phyloP scores from a whole-genome alignment of 2,329 filamentous ascomycete species.

The Diaporthe capsici region DNA sequence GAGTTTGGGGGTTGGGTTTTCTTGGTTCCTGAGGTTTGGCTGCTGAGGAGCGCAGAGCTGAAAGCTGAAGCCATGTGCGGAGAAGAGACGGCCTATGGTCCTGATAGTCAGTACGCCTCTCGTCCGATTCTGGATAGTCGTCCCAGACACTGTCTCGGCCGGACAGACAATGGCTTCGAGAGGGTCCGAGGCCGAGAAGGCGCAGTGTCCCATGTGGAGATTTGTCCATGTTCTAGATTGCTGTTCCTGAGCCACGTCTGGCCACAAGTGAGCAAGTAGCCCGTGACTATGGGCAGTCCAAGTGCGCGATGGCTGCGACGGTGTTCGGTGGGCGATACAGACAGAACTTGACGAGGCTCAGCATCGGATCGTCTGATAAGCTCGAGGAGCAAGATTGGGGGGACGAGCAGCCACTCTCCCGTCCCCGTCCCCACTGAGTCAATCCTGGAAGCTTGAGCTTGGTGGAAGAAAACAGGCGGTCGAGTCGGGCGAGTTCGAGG shows the following conservation, averaged over 20 bases:
- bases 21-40: not conserved
- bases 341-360: not conserved
- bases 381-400: conserved; percentile 1
- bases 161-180: conserved; percentile 2
- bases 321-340: not conserved
- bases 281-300: not conserved
- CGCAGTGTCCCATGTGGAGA: conserved; percentile 17
- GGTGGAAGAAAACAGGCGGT: not conserved
- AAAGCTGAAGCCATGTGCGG: conserved; percentile 16
- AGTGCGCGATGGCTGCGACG: conserved; percentile 2
- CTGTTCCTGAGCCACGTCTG: not conserved
- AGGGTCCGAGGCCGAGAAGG: not conserved
- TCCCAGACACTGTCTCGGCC: conserved; percentile 25
- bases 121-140: not conserved
- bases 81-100: not conserved
- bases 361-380: conserved; percentile 21
- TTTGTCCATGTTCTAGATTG: conserved; percentile 18
- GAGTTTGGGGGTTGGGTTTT: not conserved
- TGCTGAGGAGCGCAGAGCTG: not conserved
- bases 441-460: conserved; percentile 15
- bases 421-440: conserved; percentile 10
- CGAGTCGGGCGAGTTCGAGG: not conserved
- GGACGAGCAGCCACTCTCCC: not conserved
- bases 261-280: not conserved
- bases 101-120: conserved; percentile 23